Evolutionary conservation across 1,139 yeast genomes (phyloP).

Genomic region (Fermentozyma sake): DNA sequence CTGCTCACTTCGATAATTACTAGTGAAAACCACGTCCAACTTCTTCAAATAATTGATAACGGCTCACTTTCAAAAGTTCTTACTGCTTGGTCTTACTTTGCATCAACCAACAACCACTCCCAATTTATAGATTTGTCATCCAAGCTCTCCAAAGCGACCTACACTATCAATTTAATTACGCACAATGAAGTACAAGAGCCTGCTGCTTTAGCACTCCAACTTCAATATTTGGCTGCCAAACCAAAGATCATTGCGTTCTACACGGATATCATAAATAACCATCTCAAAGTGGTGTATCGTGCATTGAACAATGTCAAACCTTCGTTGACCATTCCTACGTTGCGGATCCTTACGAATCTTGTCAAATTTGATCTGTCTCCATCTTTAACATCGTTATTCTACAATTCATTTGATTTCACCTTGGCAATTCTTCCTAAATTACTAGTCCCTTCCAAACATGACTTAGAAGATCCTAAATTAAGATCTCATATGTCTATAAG

Average conservation of each 20-base stretch:
- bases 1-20: slow-evolving; percentile 11
- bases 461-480: slow-evolving; percentile 1
- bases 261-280: slow-evolving; percentile 48
- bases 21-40: slow-evolving; percentile 6
- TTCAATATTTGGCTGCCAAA: slow-evolving; percentile 14
- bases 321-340: slow-evolving; percentile 55
- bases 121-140: slow-evolving; percentile 42
- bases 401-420: slow-evolving; percentile 65
- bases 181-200: slow-evolving; percentile 10
- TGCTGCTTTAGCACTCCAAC: slow-evolving; percentile 8
- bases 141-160: slow-evolving; percentile 24
- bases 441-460: slow-evolving; percentile 18
- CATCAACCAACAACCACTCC: slow-evolving; percentile 58
- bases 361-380: slow-evolving; percentile 45
- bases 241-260: slow-evolving; percentile 32
- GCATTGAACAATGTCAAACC: slow-evolving; percentile 59
- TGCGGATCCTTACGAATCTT: slow-evolving; percentile 52
- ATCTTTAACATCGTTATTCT: slow-evolving; percentile 49
- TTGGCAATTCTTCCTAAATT: slow-evolving; percentile 60
- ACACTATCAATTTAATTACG: slow-evolving; percentile 10
- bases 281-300: slow-evolving; percentile 64
- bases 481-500: slow-evolving; percentile 47
- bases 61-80: slow-evolving; percentile 20
- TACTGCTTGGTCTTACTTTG: slow-evolving; percentile 54
- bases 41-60: slow-evolving; percentile 13